Evolutionary conservation across 1,139 yeast species (phyloP), one percentile per base, ranked within the genome.

Genomic region (Hansenula lynferdii): DNA sequence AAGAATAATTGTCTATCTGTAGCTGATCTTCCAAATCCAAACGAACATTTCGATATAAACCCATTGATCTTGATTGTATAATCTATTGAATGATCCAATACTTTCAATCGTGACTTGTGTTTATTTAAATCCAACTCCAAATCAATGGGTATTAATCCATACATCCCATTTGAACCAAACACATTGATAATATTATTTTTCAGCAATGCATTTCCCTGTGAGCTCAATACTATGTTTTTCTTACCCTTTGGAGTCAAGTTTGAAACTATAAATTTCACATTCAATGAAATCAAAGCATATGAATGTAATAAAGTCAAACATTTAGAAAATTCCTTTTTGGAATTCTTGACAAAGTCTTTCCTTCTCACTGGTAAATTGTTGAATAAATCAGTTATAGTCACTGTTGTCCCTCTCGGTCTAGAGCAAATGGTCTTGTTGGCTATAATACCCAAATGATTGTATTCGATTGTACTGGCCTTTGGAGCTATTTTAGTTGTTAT

Each of bases 1-100:
- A 64, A 90, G 27, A 85, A 50, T 39, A 75, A 72, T 56, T 92
- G 98, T 18, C 95, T 67, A 56, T 89, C 97, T 17, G 72, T 66
- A 2, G 83, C 62, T 9, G 79, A 68, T 29, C 95, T 65, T 0
- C 89, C 87, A 54, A 79, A 70, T 0, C 96, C 96, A 60, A 82
- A 81, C 0, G 92, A 80, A 32, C 81, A 77, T 44, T 79, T 75
- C 0, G 97, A 87, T 3, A 90, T 70, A 43, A 61, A 70, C 0
- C 98, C 98, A 5, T 50, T 46, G 0, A 82, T 49, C 8, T 43
- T 42, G 6, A 80, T 59, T 4, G 37, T 39, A 41, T 63, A 57
- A 32, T 51, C 56, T 5, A 42, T 7, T 6, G 34, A 31, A 22
- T 31, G 28, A 31, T 31, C 20, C 2, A 31, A 16, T 3, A 31